phyloP scores from a whole-genome alignment of 2,329 filamentous ascomycete species.

The Exophiala sp. region DNA sequence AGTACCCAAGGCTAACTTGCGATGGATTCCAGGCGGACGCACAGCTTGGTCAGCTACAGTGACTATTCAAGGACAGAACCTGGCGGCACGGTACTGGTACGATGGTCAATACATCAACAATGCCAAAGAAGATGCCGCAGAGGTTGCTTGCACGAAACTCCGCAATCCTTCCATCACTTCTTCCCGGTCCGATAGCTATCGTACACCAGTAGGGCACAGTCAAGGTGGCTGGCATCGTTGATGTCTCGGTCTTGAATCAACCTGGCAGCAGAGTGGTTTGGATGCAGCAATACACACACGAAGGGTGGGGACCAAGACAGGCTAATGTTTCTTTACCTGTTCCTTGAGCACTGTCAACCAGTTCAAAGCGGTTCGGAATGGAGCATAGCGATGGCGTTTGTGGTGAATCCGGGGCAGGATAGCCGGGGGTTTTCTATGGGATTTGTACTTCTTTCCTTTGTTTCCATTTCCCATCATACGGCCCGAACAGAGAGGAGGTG shows the following conservation, averaged over 20 bases:
- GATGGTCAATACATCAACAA: slow-evolving; percentile 85
- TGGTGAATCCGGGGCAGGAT: slow-evolving; percentile 25
- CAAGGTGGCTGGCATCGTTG: slow-evolving; percentile 16
- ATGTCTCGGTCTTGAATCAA: background rate
- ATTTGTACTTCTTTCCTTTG: slow-evolving; percentile 22
- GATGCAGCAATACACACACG: too few species aligned
- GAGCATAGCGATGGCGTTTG: slow-evolving; percentile 27
- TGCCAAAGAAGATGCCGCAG: slow-evolving; percentile 85
- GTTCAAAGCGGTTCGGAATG: slow-evolving; percentile 4
- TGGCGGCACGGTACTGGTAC: slow-evolving; percentile 83
- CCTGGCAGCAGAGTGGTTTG: background rate
- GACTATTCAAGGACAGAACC: slow-evolving; percentile 61
- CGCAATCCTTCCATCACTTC: slow-evolving; percentile 30
- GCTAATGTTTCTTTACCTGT: slow-evolving; percentile 9
- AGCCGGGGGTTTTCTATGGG: slow-evolving; percentile 30
- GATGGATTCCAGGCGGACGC: slow-evolving; percentile 63
- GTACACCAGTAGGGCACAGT: slow-evolving; percentile 11
- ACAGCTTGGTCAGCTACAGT: slow-evolving; percentile 88
- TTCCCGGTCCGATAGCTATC: slow-evolving; percentile 11
- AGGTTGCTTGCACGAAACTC: slow-evolving; percentile 57
- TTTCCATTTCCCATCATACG: slow-evolving; percentile 2
- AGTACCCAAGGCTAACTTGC: background rate
- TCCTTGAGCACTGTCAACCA: background rate
- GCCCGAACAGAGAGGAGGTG: slow-evolving; percentile 4
- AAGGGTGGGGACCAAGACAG: background rate